Evolutionary conservation across 345 rosid genomes (phyloP), one percentile per base, ranked within the genome.

Genomic region (Salix brachista): DNA sequence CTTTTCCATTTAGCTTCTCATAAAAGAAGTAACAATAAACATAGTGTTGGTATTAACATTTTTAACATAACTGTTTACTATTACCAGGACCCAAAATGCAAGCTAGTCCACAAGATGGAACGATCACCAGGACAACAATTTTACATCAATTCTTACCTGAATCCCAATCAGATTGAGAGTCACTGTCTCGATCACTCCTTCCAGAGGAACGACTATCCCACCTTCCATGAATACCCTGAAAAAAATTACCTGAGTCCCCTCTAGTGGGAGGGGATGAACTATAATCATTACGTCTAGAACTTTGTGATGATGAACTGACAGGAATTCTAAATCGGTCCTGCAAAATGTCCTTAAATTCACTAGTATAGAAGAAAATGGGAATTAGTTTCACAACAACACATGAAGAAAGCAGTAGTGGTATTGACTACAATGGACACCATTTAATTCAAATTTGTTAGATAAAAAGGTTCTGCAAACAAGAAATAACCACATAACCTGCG

Each of bases 161-260:
- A 80, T 96, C 96, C 81, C 76, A 61, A 67, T 92, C 98, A 80
- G 91, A 87, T 44, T 89, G 96, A 5, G 91, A 84, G 79, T 90
- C 99, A 65, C 87, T 71, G 68, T 92, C 97, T 77, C 84, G 91
- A 54, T 96, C 97, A 77, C 86, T 88, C 86, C 91, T 87, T 69
- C 92, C 96, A 58, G 90, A 87, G 68, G 98, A 88, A 73, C 91
- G 90, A 75, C 88, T 86, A 70, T 96, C 99, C 97, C 99, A 92
- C 76, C 91, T 89, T 82, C 97, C 97, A 78, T 85, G 91, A 58
- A 46, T 64, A 71, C 88, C 91, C 77, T 89, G 82, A 48, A 90
- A 85, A 76, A 82, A 86, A 71, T 79, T 81, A 65, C 91, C 85
- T 4, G 78, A 65, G 66, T 93, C 99, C 77, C 93, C 98, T 85